These are phyloP conservation scores for Cornus florida DNA, from an alignment of 148 eudicot genomes.

Conservation along the genomic window DNA sequence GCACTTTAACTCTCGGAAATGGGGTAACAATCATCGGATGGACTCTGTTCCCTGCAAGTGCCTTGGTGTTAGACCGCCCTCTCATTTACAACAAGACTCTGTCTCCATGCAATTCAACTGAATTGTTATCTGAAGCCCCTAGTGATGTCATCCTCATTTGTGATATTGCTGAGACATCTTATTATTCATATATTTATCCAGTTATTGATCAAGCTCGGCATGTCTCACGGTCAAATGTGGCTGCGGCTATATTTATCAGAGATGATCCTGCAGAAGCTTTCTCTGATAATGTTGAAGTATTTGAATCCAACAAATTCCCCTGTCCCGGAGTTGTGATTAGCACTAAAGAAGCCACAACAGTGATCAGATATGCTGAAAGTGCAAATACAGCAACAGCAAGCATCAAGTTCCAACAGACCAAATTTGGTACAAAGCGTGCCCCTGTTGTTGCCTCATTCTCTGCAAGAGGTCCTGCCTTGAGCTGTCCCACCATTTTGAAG, in stretches of 20 bases:
- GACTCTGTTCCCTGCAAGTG: conserved; percentile 18
- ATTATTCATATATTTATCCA: too few species aligned
- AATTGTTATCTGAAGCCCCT: background rate
- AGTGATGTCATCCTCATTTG: too few species aligned
- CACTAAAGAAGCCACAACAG: background rate
- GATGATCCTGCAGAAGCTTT: too few species aligned
- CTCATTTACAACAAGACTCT: conserved; percentile 9
- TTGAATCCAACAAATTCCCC: background rate
- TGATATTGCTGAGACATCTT: too few species aligned
- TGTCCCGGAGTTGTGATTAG: conserved; percentile 14
- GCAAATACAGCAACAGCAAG: background rate
- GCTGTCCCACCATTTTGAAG: too few species aligned
- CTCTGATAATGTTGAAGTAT: background rate
- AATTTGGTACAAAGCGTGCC: too few species aligned
- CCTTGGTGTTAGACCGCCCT: conserved; percentile 5
- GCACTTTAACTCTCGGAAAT: conserved; percentile 22
- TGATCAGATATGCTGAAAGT: background rate
- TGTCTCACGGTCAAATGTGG: too few species aligned
- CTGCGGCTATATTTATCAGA: conserved; percentile 5
- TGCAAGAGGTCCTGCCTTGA: too few species aligned
- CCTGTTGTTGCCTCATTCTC: too few species aligned
- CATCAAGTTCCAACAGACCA: conserved; percentile 1
- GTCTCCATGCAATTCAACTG: conserved; percentile 1
- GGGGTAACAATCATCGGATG: conserved; percentile 26
- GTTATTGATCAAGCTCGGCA: too few species aligned